phyloP scores from a whole-genome alignment of 2,329 filamentous ascomycete species.

The Pseudogymnoascus sp. region DNA sequence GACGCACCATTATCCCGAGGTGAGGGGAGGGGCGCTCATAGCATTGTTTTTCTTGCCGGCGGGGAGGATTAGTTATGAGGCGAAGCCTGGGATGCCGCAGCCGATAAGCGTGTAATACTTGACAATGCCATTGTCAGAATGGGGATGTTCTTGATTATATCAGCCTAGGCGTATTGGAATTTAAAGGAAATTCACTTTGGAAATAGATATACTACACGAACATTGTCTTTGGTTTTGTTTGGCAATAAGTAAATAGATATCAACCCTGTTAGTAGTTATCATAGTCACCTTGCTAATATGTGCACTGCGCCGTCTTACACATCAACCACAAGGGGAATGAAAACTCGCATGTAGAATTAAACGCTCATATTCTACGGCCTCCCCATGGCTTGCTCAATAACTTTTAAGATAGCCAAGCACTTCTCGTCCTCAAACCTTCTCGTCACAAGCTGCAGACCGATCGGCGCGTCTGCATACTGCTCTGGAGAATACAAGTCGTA shows the following conservation, averaged over 20 bases:
- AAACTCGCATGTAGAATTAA: not conserved
- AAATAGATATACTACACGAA: not conserved
- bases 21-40: constrained; percentile 42
- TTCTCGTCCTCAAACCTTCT: constrained; percentile 16
- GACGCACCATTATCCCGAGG: constrained; percentile 50
- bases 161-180: not conserved
- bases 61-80: constrained; percentile 45
- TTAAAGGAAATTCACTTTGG: not conserved
- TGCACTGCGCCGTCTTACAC: not conserved
- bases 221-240: not conserved
- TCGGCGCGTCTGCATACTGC: constrained; percentile 30
- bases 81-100: constrained; percentile 37
- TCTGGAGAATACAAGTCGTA: constrained; percentile 23
- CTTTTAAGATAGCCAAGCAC: constrained; percentile 14
- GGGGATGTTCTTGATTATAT: not conserved
- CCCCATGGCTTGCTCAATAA: constrained; percentile 15
- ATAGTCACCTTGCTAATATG: not conserved
- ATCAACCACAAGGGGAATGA: not conserved
- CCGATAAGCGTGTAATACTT: constrained; percentile 22
- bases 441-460: constrained; percentile 31
- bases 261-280: not conserved
- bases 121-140: not conserved
- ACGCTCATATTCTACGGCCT: not conserved
- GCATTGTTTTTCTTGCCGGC: constrained; percentile 50
- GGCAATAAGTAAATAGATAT: not conserved